phyloP scores from a whole-genome alignment of 2,329 filamentous ascomycete species.

The Hirsutella minnesotensis region DNA sequence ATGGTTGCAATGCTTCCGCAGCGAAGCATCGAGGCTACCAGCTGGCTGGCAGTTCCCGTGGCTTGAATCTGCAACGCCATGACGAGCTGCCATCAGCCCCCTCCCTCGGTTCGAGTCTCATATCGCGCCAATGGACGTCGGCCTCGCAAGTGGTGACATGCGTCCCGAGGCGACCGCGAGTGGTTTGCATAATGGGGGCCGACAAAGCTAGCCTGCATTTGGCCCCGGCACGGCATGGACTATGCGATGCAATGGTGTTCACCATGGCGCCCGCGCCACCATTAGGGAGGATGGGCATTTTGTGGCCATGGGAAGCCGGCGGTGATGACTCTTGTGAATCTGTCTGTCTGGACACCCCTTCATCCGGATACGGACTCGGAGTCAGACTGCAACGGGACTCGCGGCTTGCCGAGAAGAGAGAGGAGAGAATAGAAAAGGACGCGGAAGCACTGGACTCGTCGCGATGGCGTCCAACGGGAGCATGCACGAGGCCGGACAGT shows the following conservation, averaged over 20 bases:
- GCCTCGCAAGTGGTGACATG: conserved; percentile 9
- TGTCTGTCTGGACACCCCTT: background rate
- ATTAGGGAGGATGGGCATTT: no score
- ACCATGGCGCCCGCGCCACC: no score
- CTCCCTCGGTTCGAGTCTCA: background rate
- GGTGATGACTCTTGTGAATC: background rate
- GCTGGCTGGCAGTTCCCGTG: no score
- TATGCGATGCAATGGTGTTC: no score
- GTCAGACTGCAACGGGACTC: no score
- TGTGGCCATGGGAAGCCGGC: background rate
- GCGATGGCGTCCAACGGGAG: no score
- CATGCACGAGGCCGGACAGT: background rate
- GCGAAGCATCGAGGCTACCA: no score
- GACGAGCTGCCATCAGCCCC: background rate
- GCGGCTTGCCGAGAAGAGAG: background rate
- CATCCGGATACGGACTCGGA: no score
- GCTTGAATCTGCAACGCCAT: background rate
- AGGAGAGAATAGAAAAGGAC: no score
- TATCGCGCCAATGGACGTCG: conserved; percentile 3
- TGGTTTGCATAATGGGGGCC: background rate
- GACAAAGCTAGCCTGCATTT: conserved; percentile 1
- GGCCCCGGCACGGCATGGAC: background rate
- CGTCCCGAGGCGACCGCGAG: conserved; percentile 5
- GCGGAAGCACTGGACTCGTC: no score
- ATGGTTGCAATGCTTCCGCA: background rate